A percentile compares a stretch with the other conserved stretches of the same genome.
Conservation (phyloP, 2,329 filamentous ascomycete species). For the Bertia moriformis region DNA sequence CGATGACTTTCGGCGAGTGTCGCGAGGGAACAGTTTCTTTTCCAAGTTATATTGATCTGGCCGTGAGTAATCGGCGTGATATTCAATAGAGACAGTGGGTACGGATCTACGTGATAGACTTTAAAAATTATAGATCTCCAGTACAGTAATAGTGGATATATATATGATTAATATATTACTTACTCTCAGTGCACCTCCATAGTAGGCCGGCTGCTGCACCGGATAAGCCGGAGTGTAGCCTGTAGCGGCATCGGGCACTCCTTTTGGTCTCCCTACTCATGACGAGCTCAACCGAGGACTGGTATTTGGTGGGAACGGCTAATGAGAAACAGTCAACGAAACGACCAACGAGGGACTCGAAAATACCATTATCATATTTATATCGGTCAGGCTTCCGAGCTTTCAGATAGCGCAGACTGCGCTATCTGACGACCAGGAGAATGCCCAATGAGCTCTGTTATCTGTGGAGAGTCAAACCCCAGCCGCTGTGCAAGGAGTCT, state of each 20-base stretch:
- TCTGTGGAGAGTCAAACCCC: conserved; percentile 7
- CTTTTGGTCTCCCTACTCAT: no score
- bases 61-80: conserved; percentile 4
- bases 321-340: conserved; percentile 4
- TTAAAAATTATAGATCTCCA: no score
- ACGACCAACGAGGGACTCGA: conserved; percentile 7
- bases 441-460: conserved; percentile 5
- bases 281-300: no score
- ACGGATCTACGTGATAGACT: no score
- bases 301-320: no score
- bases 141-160: no score
- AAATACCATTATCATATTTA: conserved; percentile 6
- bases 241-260: no score
- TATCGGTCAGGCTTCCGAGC: conserved; percentile 7
- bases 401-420: conserved; percentile 7
- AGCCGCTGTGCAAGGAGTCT: conserved; percentile 7
- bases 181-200: no score
- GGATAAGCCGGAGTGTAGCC: no score
- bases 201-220: no score
- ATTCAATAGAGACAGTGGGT: no score
- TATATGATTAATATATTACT: no score
- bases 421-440: conserved; percentile 9
- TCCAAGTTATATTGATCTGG: neutral
- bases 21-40: neutral
- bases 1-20: neutral